phyloP scores from a whole-genome alignment of 1,139 yeast genomes.

The Candida anutae region DNA sequence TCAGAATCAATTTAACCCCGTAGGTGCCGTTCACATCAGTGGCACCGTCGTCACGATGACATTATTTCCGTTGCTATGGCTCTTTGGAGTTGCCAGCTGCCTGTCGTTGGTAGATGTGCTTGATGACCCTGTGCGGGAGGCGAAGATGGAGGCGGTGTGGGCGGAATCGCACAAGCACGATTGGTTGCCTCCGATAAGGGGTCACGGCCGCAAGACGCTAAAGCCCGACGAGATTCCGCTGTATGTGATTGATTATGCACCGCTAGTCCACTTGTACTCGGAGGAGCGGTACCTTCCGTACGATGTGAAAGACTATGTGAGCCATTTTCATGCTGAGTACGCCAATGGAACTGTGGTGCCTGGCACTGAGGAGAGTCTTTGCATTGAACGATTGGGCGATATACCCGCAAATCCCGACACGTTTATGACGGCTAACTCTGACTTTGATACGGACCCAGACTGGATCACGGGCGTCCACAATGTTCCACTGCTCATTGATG shows the following conservation, averaged over 20 bases:
- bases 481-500: constrained; percentile 64
- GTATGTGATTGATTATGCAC: constrained; percentile 69
- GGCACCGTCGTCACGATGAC: too few relatives aligned
- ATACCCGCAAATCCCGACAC: constrained; percentile 21
- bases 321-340: constrained; percentile 47
- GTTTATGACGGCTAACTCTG: constrained; percentile 57
- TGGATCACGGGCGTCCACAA: constrained; percentile 77
- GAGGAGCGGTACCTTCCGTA: constrained; percentile 87
- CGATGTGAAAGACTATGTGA: constrained; percentile 63
- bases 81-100: too few relatives aligned
- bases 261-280: constrained; percentile 77
- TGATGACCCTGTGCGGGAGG: too few relatives aligned
- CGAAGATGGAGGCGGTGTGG: too few relatives aligned
- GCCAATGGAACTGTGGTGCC: constrained; percentile 40
- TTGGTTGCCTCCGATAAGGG: neutral
- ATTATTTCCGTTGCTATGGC: too few relatives aligned
- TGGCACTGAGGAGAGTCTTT: constrained; percentile 28
- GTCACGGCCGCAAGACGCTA: constrained; percentile 9
- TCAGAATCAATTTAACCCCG: too few relatives aligned
- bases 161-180: too few relatives aligned
- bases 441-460: constrained; percentile 68
- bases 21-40: too few relatives aligned
- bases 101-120: too few relatives aligned
- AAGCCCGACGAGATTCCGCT: constrained; percentile 58
- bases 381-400: constrained; percentile 30